These are phyloP conservation scores for Aspergillus candidus DNA, from an alignment of 2,329 filamentous ascomycete genomes.

Conservation along the genomic window DNA sequence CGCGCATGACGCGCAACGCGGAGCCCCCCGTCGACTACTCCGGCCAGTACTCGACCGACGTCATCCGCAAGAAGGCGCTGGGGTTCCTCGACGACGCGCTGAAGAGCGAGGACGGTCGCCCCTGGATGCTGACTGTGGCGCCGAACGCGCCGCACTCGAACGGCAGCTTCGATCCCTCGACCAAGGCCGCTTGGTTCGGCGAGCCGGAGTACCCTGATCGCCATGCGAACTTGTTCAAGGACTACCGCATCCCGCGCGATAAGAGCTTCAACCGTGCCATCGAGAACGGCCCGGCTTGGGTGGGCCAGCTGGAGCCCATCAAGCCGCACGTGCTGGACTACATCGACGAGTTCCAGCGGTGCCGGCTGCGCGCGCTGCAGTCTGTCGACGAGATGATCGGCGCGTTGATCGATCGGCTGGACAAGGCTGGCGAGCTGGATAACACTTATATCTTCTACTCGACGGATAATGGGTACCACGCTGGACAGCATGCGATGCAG, in stretches of 20 bases:
- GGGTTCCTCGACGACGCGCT: conserved; percentile 56
- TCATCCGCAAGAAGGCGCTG: conserved; percentile 51
- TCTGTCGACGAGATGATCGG: conserved; percentile 51
- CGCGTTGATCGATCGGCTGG: conserved; percentile 36
- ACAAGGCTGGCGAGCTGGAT: conserved; percentile 36
- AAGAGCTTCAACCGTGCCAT: conserved; percentile 55
- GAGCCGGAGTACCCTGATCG: conserved; percentile 41
- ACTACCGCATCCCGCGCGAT: conserved; percentile 53
- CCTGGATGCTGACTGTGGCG: conserved; percentile 61
- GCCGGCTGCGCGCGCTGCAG: conserved; percentile 45
- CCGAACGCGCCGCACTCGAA: conserved; percentile 61
- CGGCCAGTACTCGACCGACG: conserved; percentile 52
- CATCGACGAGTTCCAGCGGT: conserved; percentile 48
- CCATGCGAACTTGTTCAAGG: conserved; percentile 55
- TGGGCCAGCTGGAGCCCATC: conserved; percentile 42
- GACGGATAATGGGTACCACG: conserved; percentile 55
- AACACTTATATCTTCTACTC: conserved; percentile 56
- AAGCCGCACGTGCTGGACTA: conserved; percentile 44
- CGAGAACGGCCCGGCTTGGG: conserved; percentile 40
- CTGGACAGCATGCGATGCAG: conserved; percentile 52
- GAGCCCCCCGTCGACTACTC: conserved; percentile 49
- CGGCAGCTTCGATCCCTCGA: conserved; percentile 14
- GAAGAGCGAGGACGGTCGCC: conserved; percentile 36
- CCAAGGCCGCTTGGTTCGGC: conserved; percentile 18
- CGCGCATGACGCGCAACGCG: conserved; percentile 55